phyloP scores from a whole-genome alignment of 73 alveolate species.

The Tetrahymena borealis region DNA sequence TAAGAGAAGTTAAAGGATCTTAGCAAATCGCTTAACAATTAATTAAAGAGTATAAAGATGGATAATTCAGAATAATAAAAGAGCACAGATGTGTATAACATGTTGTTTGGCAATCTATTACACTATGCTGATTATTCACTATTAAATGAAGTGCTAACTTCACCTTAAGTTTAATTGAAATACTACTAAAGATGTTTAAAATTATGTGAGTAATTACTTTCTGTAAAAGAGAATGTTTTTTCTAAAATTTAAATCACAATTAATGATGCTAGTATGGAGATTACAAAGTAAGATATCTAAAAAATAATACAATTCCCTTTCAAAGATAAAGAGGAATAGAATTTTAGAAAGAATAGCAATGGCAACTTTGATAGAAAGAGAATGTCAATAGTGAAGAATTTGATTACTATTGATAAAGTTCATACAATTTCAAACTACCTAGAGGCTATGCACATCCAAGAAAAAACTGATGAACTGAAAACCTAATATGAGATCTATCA shows the following conservation, averaged over 20 bases:
- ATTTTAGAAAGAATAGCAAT: not conserved
- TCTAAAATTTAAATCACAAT: not conserved
- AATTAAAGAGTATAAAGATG: not conserved
- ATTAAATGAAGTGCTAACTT: not conserved
- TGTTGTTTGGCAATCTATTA: not conserved
- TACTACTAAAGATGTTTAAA: not conserved
- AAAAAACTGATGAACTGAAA: not conserved
- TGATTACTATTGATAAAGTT: not conserved
- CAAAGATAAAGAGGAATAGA: not conserved
- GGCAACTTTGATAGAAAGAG: not conserved
- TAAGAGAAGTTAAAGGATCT: not conserved
- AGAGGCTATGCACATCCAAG: not conserved
- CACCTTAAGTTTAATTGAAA: not conserved
- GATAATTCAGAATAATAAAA: not conserved
- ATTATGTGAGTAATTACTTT: not conserved
- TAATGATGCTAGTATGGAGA: not conserved
- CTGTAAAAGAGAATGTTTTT: not conserved
- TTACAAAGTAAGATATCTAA: not conserved
- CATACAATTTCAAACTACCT: not conserved
- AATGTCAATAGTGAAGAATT: not conserved
- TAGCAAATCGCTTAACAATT: not conserved
- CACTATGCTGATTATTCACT: not conserved
- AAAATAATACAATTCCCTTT: not conserved
- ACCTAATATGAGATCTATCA: not conserved
- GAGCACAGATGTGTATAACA: not conserved